phyloP scores from a whole-genome alignment of 768 basidiomycete species.

The Hypholoma sublateritium region DNA sequence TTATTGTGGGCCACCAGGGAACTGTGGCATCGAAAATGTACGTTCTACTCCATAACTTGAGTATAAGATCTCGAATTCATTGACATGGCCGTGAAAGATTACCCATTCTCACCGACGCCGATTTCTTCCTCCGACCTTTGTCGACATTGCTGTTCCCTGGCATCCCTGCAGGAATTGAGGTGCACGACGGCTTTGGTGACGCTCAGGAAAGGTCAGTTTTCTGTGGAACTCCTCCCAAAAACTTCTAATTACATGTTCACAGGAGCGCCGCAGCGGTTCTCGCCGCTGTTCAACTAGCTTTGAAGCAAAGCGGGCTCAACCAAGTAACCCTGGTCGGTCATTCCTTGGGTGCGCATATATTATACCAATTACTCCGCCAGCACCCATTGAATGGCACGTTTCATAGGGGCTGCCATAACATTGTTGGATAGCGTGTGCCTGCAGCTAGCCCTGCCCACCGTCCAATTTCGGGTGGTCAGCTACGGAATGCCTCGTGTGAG shows the following conservation, averaged over 20 bases:
- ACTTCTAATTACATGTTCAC: neutral
- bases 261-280: constrained; percentile 42
- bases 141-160: constrained; percentile 44
- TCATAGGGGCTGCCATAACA: constrained; percentile 35
- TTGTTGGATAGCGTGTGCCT: constrained; percentile 54
- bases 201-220: constrained; percentile 37
- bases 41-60: neutral
- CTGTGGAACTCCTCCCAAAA: neutral
- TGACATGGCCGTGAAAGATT: constrained; percentile 22
- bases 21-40: constrained; percentile 35
- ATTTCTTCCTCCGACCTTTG: constrained; percentile 30
- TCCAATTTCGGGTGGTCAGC: constrained; percentile 34
- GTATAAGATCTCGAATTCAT: neutral
- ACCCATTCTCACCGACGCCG: constrained; percentile 37
- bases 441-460: constrained; percentile 46
- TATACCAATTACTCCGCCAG: constrained; percentile 10
- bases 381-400: neutral
- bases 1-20: constrained; percentile 38
- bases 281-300: constrained; percentile 35
- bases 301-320: constrained; percentile 30
- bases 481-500: constrained; percentile 45
- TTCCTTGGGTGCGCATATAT: constrained; percentile 35
- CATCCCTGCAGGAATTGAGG: constrained; percentile 34
- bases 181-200: constrained; percentile 43
- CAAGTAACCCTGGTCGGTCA: constrained; percentile 44